phyloP scores from a whole-genome alignment of 2,329 filamentous ascomycete species.

The Penicillium griseofulvum region DNA sequence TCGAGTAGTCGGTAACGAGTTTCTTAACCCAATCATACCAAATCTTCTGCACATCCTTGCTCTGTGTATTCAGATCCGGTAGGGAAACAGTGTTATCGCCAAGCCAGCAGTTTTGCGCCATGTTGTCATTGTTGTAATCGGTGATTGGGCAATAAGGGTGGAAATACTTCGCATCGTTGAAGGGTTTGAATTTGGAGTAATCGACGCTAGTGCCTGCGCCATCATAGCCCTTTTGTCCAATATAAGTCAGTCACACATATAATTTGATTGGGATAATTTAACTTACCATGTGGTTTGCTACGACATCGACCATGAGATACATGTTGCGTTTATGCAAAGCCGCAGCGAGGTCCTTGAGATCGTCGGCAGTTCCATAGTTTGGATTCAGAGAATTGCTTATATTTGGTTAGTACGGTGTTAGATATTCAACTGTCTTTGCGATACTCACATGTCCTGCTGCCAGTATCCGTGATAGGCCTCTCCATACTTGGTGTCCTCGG shows the following conservation, averaged over 20 bases:
- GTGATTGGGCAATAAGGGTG: slow-evolving; percentile 57
- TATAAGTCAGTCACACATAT: slow-evolving; percentile 5
- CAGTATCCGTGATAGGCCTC: slow-evolving; percentile 52
- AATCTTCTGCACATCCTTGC: slow-evolving; percentile 47
- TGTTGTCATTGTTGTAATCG: slow-evolving; percentile 53
- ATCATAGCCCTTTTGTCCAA: slow-evolving; percentile 41
- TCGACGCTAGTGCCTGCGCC: slow-evolving; percentile 51
- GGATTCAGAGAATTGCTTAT: slow-evolving; percentile 52
- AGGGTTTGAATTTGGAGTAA: slow-evolving; percentile 53
- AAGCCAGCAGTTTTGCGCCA: slow-evolving; percentile 52
- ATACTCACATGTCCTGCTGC: slow-evolving; percentile 46
- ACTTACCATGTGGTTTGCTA: slow-evolving; percentile 32
- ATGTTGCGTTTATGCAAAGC: slow-evolving; percentile 57
- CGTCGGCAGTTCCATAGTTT: slow-evolving; percentile 58
- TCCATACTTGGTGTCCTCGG: slow-evolving; percentile 37
- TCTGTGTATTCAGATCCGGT: slow-evolving; percentile 61
- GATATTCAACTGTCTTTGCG: neutral
- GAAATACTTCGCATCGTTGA: slow-evolving; percentile 59
- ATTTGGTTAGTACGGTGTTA: neutral
- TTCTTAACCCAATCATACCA: slow-evolving; percentile 60
- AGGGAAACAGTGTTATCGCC: slow-evolving; percentile 56
- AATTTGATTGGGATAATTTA: neutral
- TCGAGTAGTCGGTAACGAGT: slow-evolving; percentile 59
- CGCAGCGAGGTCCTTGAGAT: slow-evolving; percentile 57
- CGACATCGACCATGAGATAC: slow-evolving; percentile 62